Evolutionary conservation across 2,329 filamentous ascomycete genomes (phyloP), one percentile per base, ranked within the genome.

Genomic region (Colletotrichum navitas): DNA sequence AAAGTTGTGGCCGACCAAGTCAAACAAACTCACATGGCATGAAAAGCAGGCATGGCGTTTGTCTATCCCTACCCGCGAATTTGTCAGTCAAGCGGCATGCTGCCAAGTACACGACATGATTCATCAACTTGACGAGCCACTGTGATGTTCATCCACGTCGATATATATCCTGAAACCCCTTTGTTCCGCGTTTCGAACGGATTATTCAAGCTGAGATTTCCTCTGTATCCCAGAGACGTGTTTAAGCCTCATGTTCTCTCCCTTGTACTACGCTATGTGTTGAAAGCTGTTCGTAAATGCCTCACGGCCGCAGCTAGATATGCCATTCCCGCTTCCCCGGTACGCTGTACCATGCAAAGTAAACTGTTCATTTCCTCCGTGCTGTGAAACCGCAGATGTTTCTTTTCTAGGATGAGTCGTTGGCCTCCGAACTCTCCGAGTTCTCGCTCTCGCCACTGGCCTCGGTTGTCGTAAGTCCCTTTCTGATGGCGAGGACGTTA

Each of bases 401-500:
- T 49, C 21, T 67, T 36, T 32, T 69, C 54, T 72, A 72, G 39
- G 60, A 32, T 32, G 65, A 72, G 32, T 56, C 54, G 5, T 63
- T 66, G 18, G 54, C 47, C 32, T 72, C 69, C 32, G 65, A 69
- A 6, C 59, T 60, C 39, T 72, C 65, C 24, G 68, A 16, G n/a
- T 77, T 74, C 24, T 75, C 63, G 52, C 76, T 76, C 63, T 64
- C 34, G n/a, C 60, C 60, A 10, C 29, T 63, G 34, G 49, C 45
- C 41, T 79, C 72, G n/a, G 77, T 78, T 43, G 78, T 83, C 1
- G 93, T 96, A 73, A 99, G 87, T 0, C 94, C 95, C 81, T 97
- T 94, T 58, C 95, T 91, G 76, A 99, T 98, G 51, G 94, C 94
- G 39, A 98, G 88, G 3, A 99, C 95, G 73, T 90, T 96, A 80